These are phyloP conservation scores for Blastocystis sp. DNA, from an alignment of 352 stramenopile species.

Conservation along the genomic window DNA sequence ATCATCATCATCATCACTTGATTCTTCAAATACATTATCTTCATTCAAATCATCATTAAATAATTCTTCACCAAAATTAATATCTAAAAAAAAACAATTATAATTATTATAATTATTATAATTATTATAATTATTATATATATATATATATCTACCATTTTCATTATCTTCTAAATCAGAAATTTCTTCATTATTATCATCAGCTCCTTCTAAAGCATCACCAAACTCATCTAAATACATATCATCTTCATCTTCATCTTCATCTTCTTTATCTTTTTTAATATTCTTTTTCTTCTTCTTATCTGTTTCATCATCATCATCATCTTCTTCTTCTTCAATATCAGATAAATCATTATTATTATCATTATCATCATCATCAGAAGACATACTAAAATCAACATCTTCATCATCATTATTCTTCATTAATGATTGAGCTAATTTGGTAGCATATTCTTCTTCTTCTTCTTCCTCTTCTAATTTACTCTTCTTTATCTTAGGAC, in stretches of 20 bases:
- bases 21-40: too few species aligned
- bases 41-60: too few species aligned
- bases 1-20: too few species aligned
- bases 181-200: too few species aligned
- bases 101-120: too few species aligned
- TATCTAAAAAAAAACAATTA: too few species aligned
- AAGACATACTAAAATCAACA: conserved; percentile 50
- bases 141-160: too few species aligned
- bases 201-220: too few species aligned
- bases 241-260: conserved; percentile 34
- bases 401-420: conserved; percentile 58
- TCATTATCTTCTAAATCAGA: too few species aligned
- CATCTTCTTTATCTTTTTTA: conserved; percentile 35
- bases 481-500: conserved; percentile 41
- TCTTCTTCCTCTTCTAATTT: conserved; percentile 50
- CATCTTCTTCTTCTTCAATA: conserved; percentile 45
- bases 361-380: conserved; percentile 48
- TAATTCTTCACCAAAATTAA: too few species aligned
- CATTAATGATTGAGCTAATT: conserved; percentile 58
- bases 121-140: too few species aligned
- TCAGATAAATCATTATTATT: conserved; percentile 42
- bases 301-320: conserved; percentile 43
- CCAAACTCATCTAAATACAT: conserved; percentile 44
- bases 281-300: conserved; percentile 37
- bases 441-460: conserved; percentile 54